Percentiles rank a stretch among this genome's conserved stretches.
Conservation (phyloP, 108 stramenopile genomes). For the Cyclostephanos tholiformis region DNA sequence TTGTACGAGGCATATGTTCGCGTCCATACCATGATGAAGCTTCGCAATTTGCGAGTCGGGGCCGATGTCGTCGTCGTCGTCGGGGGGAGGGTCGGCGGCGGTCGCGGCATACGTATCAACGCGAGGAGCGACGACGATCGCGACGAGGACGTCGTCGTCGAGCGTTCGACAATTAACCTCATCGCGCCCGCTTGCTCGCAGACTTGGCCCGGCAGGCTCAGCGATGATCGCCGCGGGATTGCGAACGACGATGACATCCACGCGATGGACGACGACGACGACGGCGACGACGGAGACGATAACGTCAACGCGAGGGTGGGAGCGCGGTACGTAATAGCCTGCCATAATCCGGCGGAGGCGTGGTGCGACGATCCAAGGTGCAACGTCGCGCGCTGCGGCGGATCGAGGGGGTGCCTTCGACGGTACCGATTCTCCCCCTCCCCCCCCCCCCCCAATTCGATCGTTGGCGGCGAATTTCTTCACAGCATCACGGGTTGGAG, state of each 20-base stretch:
- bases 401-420: constrained; percentile 35
- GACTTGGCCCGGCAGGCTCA: constrained; percentile 33
- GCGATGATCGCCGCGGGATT: not conserved
- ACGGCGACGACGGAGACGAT: too few species aligned
- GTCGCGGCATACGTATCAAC: not conserved
- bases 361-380: constrained; percentile 42
- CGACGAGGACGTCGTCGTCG: not conserved
- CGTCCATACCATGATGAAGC: constrained; percentile 31
- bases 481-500: not conserved
- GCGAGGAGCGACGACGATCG: not conserved
- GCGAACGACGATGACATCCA: not conserved
- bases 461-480: too few species aligned
- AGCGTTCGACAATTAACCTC: not conserved
- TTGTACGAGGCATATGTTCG: constrained; percentile 21
- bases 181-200: constrained; percentile 24
- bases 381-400: constrained; percentile 31
- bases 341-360: constrained; percentile 33
- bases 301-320: too few species aligned
- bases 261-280: too few species aligned
- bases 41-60: constrained; percentile 33
- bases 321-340: constrained; percentile 4
- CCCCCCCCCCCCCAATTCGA: too few species aligned
- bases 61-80: not conserved
- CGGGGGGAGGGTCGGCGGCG: not conserved
- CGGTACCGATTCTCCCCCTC: constrained; percentile 30